Evolutionary conservation across 139 green algal species (phyloP).

Genomic region (Auxenochlorella pyrenoidosa): DNA sequence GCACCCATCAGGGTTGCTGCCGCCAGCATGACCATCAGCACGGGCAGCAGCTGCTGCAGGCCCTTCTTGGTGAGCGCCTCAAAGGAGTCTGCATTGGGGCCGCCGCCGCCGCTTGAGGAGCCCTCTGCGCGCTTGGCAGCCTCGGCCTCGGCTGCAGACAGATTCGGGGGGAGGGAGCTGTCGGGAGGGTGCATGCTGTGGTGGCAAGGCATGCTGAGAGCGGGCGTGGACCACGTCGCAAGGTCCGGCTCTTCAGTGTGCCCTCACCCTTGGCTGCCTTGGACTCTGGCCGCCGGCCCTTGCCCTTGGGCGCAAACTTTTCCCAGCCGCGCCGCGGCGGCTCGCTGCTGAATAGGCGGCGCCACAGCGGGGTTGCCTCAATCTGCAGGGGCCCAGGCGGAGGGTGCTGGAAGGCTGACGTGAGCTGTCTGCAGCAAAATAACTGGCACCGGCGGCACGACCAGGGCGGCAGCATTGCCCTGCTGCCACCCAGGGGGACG

Average conservation of each 20-base stretch:
- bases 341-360: conserved; percentile 52
- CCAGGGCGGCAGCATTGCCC: too few species aligned
- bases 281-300: conserved; percentile 26
- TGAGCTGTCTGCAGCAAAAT: not conserved
- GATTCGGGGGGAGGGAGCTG: not conserved
- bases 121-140: conserved; percentile 21
- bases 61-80: conserved; percentile 11
- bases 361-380: conserved; percentile 3
- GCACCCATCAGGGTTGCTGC: conserved; percentile 39
- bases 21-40: conserved; percentile 35
- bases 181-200: not conserved
- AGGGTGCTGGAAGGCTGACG: not conserved
- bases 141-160: not conserved
- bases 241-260: too few species aligned
- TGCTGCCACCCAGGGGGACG: too few species aligned
- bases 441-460: too few species aligned
- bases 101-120: conserved; percentile 5
- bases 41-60: conserved; percentile 40
- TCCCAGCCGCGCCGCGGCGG: conserved; percentile 39
- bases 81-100: not conserved
- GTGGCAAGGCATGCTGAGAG: too few species aligned
- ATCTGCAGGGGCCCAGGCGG: not conserved
- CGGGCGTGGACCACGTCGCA: too few species aligned
- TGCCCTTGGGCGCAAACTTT: conserved; percentile 71
- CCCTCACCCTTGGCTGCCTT: conserved; percentile 41